Evolutionary conservation across 345 rosid genomes (phyloP), one percentile per base, ranked within the genome.

Genomic region (Lepidium aucheri): DNA sequence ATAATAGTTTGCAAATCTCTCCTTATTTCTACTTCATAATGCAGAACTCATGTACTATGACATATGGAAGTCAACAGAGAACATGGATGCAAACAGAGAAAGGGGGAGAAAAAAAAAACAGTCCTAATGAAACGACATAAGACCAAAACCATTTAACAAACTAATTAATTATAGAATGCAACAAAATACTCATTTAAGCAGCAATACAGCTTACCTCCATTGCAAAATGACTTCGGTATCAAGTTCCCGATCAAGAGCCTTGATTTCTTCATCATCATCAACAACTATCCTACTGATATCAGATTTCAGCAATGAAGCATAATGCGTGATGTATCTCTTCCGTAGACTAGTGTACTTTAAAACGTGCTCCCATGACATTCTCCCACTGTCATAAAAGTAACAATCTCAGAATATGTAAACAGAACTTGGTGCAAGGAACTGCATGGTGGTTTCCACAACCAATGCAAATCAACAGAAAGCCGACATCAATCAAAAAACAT

Each of bases 331-430:
- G 72, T 90, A 94, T 78, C 81, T 88, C 87, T 90, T 94, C 35
- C 92, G 93, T 77, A 90, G 72, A 24, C 80, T 83, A 56, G 96
- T 82, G 80, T 79, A 78, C 76, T 82, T 81, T 42, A 90, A 75
- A 43, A 94, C 84, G 72, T 86, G 88, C 71, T 88, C 97, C 99
- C 99, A 94, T 8, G 96, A 90, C 80, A 90, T 69, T 66, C 74
- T 94, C 70, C 99, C 97, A 68, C 99, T 94, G 96, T 82, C 83
- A 84, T 45, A 80, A 75, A 68, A 44, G 67, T 33, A 26, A 77
- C 63, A 52, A 69, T 73, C 63, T 72, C 65, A 81, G 74, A 58
- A 60, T 63, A 46, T 51, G 68, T 49, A 77, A 40, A 72, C 53
- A 47, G 39, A 74, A 56, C 24, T 15, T 13, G 34, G 40, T 39